Evolutionary conservation across 345 rosid species (phyloP).

Genomic region (Rhizophora mangle): DNA sequence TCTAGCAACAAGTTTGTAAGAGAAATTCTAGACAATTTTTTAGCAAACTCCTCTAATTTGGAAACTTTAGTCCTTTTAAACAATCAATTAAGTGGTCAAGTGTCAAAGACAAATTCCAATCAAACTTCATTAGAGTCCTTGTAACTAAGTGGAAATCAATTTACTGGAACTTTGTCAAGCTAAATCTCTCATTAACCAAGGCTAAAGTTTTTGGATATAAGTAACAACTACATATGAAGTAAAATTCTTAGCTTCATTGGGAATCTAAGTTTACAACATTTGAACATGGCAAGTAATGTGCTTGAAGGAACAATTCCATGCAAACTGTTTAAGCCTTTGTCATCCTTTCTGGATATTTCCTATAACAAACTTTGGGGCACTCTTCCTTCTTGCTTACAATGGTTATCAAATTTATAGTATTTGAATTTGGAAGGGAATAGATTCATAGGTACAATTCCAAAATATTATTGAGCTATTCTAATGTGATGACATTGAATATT

Average conservation of each 20-base stretch:
- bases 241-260: neutral
- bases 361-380: slow-evolving; percentile 1
- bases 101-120: no score
- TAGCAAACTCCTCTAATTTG: no score
- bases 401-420: neutral
- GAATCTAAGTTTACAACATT: neutral
- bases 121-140: no score
- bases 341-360: slow-evolving; percentile 1
- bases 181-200: neutral
- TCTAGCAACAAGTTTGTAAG: neutral
- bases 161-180: neutral
- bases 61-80: neutral
- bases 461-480: neutral
- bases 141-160: no score
- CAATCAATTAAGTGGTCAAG: neutral
- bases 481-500: neutral
- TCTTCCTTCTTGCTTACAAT: slow-evolving; percentile 6
- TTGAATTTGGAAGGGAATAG: no score
- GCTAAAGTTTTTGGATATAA: slow-evolving; percentile 1
- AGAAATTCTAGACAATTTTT: neutral
- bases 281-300: neutral
- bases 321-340: neutral
- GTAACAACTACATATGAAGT: neutral
- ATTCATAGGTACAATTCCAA: neutral
- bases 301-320: no score